These are phyloP conservation scores for Larix kaempferi DNA, from an alignment of 75 land plant species.

Conservation along the genomic window DNA sequence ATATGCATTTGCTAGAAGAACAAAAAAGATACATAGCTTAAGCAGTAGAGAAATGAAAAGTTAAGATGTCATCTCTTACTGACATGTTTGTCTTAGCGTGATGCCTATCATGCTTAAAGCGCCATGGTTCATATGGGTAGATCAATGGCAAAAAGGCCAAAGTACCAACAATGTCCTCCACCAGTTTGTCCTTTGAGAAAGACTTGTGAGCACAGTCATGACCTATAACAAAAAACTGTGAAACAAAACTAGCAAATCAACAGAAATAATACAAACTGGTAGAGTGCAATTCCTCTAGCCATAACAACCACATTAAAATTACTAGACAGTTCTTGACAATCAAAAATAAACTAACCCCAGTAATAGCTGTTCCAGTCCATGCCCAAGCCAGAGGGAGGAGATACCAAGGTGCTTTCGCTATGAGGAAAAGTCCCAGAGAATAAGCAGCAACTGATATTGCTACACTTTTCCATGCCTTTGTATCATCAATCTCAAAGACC, in stretches of 20 bases:
- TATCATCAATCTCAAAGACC: conserved; percentile 90
- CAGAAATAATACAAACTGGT: background rate
- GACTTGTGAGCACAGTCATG: conserved; percentile 99
- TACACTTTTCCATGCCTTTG: conserved; percentile 90
- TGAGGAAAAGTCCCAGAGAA: conserved; percentile 68
- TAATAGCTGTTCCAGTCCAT: conserved; percentile 89
- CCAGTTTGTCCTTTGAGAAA: conserved; percentile 81
- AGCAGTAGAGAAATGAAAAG: background rate
- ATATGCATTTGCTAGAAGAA: background rate
- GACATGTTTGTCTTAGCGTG: conserved; percentile 98
- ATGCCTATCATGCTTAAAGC: conserved; percentile 93
- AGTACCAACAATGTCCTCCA: conserved; percentile 93
- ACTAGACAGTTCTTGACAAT: conserved; percentile 3
- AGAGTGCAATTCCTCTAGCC: background rate
- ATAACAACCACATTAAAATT: background rate
- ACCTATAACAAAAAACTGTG: conserved; percentile 96
- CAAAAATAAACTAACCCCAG: conserved; percentile 66
- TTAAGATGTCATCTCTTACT: conserved; percentile 16
- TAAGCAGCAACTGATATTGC: conserved; percentile 66
- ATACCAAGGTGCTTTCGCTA: conserved; percentile 94
- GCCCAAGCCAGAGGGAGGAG: conserved; percentile 97
- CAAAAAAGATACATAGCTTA: background rate
- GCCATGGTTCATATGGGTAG: conserved; percentile 97
- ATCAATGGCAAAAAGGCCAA: conserved; percentile 85
- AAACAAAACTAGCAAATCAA: conserved; percentile 1